Evolutionary conservation across 371 early-diverging fungal species (phyloP).

Genomic region (Apophysomyces elegans): DNA sequence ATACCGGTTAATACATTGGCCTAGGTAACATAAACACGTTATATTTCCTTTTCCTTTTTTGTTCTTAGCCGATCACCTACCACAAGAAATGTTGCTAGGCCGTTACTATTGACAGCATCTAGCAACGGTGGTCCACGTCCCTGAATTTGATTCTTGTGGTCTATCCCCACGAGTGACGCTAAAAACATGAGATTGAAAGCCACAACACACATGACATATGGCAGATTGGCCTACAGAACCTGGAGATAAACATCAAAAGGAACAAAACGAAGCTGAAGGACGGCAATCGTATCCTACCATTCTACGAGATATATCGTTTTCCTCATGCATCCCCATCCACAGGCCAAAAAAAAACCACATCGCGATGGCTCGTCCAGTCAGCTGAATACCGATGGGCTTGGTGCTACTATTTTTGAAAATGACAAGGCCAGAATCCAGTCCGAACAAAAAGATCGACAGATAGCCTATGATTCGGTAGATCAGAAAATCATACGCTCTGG

Average conservation of each 20-base stretch:
- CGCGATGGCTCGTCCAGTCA: slow-evolving; percentile 15
- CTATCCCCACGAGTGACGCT: slow-evolving; percentile 57
- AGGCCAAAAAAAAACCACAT: slow-evolving; percentile 43
- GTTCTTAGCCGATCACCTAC: slow-evolving; percentile 36
- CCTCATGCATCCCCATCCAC: slow-evolving; percentile 29
- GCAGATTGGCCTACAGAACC: slow-evolving; percentile 67
- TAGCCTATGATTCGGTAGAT: slow-evolving; percentile 62
- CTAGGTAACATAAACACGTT: slow-evolving; percentile 12
- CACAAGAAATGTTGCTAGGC: slow-evolving; percentile 82
- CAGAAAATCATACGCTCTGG: background rate
- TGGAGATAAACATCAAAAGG: background rate
- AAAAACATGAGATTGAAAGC: slow-evolving; percentile 69
- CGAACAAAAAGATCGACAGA: slow-evolving; percentile 77
- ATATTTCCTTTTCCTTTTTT: background rate
- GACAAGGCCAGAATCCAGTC: slow-evolving; percentile 62
- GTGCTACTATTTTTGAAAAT: slow-evolving; percentile 25
- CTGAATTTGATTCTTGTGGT: slow-evolving; percentile 32
- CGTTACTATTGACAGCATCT: slow-evolving; percentile 78
- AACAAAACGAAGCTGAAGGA: background rate
- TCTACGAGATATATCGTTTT: slow-evolving; percentile 63
- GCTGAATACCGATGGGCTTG: slow-evolving; percentile 17
- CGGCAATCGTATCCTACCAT: slow-evolving; percentile 54
- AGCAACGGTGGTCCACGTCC: slow-evolving; percentile 59
- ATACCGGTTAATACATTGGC: slow-evolving; percentile 28
- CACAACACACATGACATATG: slow-evolving; percentile 77